Conservation (phyloP, 164 flowering plant genomes). For the Nelumbo lutea region DNA sequence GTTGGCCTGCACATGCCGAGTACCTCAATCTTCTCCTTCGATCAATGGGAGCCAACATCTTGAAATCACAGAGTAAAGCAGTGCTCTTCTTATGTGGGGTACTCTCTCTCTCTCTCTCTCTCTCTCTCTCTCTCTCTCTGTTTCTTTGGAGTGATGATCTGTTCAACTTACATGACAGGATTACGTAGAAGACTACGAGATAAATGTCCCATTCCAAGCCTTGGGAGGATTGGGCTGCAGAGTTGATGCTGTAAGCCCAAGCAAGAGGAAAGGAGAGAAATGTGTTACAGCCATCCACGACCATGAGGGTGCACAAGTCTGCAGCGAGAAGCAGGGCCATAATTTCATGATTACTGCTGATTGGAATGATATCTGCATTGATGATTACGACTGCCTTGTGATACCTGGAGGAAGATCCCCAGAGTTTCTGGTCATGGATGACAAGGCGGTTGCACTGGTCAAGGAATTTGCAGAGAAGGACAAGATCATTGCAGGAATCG, state of each 20-base stretch:
- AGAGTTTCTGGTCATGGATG: slow-evolving; percentile 28
- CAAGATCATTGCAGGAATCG: slow-evolving; percentile 23
- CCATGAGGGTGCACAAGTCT: slow-evolving; percentile 21
- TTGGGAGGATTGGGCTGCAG: slow-evolving; percentile 26
- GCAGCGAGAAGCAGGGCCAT: slow-evolving; percentile 30
- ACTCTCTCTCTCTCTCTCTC: not conserved
- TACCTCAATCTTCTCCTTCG: slow-evolving; percentile 17
- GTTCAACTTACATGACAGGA: slow-evolving; percentile 13
- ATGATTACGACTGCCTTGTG: slow-evolving; percentile 28
- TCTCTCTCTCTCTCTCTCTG: not conserved
- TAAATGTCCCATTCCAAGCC: slow-evolving; percentile 28
- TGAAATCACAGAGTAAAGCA: slow-evolving; percentile 19
- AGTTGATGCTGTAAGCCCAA: slow-evolving; percentile 23
- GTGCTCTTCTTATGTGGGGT: slow-evolving; percentile 30
- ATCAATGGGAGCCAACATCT: slow-evolving; percentile 20
- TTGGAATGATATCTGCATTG: slow-evolving; percentile 16
- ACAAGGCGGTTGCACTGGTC: slow-evolving; percentile 27
- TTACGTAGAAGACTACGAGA: slow-evolving; percentile 31
- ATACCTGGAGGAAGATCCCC: slow-evolving; percentile 36
- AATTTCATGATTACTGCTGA: slow-evolving; percentile 20
- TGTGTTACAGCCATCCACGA: slow-evolving; percentile 27
- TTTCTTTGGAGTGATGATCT: not conserved
- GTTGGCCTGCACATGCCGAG: slow-evolving; percentile 35
- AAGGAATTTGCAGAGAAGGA: slow-evolving; percentile 23
- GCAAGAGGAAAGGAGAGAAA: slow-evolving; percentile 25